Percentiles rank a stretch among this genome's conserved stretches.
These are phyloP conservation scores for Linnemannia elongata DNA, from an alignment of 192 early-diverging fungal species.

Conservation along the genomic window DNA sequence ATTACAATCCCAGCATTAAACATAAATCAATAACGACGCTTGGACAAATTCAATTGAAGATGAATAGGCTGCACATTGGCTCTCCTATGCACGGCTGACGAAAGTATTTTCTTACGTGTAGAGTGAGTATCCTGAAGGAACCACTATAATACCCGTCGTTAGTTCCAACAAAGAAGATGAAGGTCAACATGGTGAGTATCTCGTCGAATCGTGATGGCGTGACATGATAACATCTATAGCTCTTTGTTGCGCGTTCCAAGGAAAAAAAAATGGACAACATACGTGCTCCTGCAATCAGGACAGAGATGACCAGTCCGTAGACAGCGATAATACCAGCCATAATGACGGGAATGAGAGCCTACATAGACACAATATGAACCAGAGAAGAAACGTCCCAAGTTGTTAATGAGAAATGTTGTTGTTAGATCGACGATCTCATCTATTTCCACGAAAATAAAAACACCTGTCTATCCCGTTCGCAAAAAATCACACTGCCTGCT, in stretches of 20 bases:
- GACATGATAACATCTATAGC: not conserved
- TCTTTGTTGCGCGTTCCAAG: not conserved
- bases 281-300: conserved; percentile 88
- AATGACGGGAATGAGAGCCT: conserved; percentile 93
- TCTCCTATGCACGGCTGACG: not conserved
- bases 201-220: not conserved
- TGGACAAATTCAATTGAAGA: conserved; percentile 14
- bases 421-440: not conserved
- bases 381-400: not conserved
- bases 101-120: conserved; percentile 51
- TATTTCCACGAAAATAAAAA: not conserved
- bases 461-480: not conserved
- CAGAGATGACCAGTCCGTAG: conserved; percentile 97
- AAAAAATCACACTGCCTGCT: no score
- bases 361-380: not conserved
- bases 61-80: not conserved
- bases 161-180: not conserved
- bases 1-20: conserved; percentile 43
- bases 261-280: conserved; percentile 58
- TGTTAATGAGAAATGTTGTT: not conserved
- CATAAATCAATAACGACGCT: conserved; percentile 33
- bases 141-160: conserved; percentile 12
- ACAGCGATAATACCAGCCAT: conserved; percentile 99
- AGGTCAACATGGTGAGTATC: not conserved
- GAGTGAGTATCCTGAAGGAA: conserved; percentile 49